Percentiles rank a stretch among this genome's conserved stretches.
phyloP scores from a whole-genome alignment of 192 early-diverging fungal species.

The Entophlyctis luteolus region DNA sequence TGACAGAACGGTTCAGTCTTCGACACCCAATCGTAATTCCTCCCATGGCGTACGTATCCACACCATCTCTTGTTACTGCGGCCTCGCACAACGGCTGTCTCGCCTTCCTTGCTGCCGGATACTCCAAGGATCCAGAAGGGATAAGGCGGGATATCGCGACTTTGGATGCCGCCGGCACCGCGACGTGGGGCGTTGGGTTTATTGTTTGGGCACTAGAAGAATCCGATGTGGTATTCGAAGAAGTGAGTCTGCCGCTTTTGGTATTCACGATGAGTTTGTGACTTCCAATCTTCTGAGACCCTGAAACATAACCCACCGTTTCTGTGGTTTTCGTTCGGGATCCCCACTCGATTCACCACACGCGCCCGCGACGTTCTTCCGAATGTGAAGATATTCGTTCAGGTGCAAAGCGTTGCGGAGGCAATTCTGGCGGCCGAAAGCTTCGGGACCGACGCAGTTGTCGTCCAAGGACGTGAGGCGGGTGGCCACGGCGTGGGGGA shows the following conservation, averaged over 20 bases:
- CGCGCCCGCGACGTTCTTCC: constrained; percentile 16
- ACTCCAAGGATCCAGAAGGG: not conserved
- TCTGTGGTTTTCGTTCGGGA: constrained; percentile 3
- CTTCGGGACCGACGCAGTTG: constrained; percentile 41
- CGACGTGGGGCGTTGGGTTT: constrained; percentile 13
- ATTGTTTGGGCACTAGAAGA: not conserved
- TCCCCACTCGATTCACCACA: not conserved
- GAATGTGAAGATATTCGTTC: not conserved
- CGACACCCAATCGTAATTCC: constrained; percentile 36
- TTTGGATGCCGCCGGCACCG: constrained; percentile 31
- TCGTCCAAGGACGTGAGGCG: constrained; percentile 45
- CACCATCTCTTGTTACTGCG: constrained; percentile 31
- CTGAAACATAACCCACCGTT: not conserved
- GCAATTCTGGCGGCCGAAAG: constrained; percentile 2
- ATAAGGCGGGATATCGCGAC: constrained; percentile 32
- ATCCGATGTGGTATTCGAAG: not conserved
- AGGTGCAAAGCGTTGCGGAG: not conserved
- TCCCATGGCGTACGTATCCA: constrained; percentile 41
- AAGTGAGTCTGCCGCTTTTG: not conserved
- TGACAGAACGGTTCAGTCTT: not conserved
- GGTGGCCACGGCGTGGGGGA: constrained; percentile 41
- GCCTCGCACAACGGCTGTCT: constrained; percentile 37
- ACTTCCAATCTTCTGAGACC: not conserved
- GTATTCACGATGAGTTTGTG: not conserved
- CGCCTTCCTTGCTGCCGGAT: constrained; percentile 29